Base-by-base conservation (phyloP, 2,329 filamentous ascomycete genomes). In the Tolypocladium inflatum region DNA sequence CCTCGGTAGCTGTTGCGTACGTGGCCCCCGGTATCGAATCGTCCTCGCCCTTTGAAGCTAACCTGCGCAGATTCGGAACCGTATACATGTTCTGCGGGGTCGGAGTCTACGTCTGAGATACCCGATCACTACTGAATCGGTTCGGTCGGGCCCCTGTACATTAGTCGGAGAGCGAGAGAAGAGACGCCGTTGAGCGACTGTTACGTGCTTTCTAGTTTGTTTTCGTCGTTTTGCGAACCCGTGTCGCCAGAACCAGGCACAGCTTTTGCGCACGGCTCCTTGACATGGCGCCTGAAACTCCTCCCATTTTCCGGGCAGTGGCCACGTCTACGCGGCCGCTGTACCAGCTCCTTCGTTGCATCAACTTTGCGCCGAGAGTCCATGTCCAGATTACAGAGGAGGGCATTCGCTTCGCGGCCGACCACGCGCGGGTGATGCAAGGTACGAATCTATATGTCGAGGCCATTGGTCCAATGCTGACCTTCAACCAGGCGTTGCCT, bases 21-120 rank as follows among this genome's bases (percentile, higher is more conserved):
- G 90, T 77, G 43, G 43, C 38, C 43, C 41, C 54, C 56, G 37
- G 21, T 26, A 39, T n/a, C 10, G 19, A 7, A 54, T 45, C 55
- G 21, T 54, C 60, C 0, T n/a, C 48, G 65, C 59, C 39, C 50
- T 58, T 38, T 60, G 17, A 42, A 50, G 56, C 70, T 70, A 57
- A 66, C 33, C 15, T 37, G 2, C n/a, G 23, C 35, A 97, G 93
- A 55, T 89, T 96, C 74, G 94, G 94, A 66, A 88, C 93, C 55
- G 91, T 99, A 52, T 97, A 94, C 77, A 96, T 97, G 88, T 97
- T 99, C 77, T 99, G 94, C 76, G 94, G 92, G 60, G 94, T 94
- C 72, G 94, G 94, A 73, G 94, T 99, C 71, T 97, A 99, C 86
- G 91, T 99, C 74, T 99, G 84, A 80, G 73, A 84, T 76, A 78